Conservation (phyloP, 2,329 filamentous ascomycete genomes). For the Aspergillus caelatus region DNA sequence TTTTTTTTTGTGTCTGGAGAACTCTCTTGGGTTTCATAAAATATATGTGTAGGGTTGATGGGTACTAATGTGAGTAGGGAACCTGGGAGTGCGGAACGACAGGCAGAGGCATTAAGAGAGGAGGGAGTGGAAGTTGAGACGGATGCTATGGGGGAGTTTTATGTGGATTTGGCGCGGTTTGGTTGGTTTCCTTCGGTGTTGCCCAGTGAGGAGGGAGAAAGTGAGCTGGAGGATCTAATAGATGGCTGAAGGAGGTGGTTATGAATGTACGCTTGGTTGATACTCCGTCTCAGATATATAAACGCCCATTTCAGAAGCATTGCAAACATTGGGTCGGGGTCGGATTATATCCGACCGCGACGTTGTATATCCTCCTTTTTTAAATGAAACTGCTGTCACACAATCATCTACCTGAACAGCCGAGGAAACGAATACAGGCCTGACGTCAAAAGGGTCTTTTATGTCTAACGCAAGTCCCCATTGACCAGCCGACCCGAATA, state of each 20-base stretch:
- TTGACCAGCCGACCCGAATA: slow-evolving; percentile 3
- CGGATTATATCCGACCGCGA: background rate
- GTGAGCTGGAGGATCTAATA: slow-evolving; percentile 17
- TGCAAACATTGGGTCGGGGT: background rate
- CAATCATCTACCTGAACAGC: background rate
- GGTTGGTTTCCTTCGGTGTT: slow-evolving; percentile 56
- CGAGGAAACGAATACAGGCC: background rate
- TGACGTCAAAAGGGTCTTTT: background rate
- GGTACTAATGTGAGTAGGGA: slow-evolving; percentile 29
- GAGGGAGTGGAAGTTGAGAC: slow-evolving; percentile 47
- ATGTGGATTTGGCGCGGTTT: slow-evolving; percentile 45
- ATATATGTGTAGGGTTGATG: background rate
- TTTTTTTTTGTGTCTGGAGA: accelerated
- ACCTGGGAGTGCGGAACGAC: slow-evolving; percentile 46
- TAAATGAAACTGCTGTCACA: background rate
- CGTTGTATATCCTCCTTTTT: background rate
- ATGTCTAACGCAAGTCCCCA: slow-evolving; percentile 3
- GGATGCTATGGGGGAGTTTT: slow-evolving; percentile 49
- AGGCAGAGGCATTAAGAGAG: slow-evolving; percentile 42
- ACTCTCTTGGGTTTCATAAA: background rate
- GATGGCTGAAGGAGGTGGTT: background rate
- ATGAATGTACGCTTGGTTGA: background rate
- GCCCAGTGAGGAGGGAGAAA: slow-evolving; percentile 47
- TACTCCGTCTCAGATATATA: background rate
- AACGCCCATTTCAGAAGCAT: background rate